Conservation (phyloP, 495 filamentous ascomycete genomes). For the Penicillium chermesinum region DNA sequence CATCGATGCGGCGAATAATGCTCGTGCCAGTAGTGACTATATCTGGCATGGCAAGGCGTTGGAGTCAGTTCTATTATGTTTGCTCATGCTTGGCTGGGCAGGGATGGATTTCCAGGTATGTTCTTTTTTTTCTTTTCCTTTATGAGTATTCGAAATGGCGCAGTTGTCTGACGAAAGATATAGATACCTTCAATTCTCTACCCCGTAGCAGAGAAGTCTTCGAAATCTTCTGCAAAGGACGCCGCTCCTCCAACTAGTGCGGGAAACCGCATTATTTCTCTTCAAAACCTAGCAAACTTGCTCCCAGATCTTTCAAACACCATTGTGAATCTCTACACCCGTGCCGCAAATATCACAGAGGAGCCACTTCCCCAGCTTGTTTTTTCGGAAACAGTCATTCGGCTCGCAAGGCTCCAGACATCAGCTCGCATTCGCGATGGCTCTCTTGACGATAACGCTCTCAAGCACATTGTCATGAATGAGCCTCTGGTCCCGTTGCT, state of each 20-base stretch:
- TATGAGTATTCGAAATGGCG: too few species aligned
- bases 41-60: slow-evolving; percentile 95
- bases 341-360: slow-evolving; percentile 66
- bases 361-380: slow-evolving; percentile 77
- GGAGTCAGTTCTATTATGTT: slow-evolving; percentile 74
- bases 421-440: slow-evolving; percentile 66
- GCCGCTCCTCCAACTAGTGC: slow-evolving; percentile 32
- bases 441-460: slow-evolving; percentile 56
- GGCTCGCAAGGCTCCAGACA: slow-evolving; percentile 69
- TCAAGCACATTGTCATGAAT: slow-evolving; percentile 63
- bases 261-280: slow-evolving; percentile 49
- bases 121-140: too few species aligned
- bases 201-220: slow-evolving; percentile 51
- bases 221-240: slow-evolving; percentile 43
- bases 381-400: slow-evolving; percentile 75
- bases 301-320: slow-evolving; percentile 74
- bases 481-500: slow-evolving; percentile 37
- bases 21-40: slow-evolving; percentile 80
- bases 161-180: too few species aligned
- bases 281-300: slow-evolving; percentile 58
- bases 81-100: slow-evolving; percentile 80
- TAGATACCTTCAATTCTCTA: slow-evolving; percentile 61
- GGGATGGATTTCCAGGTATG: slow-evolving; percentile 80
- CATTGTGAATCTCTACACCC: slow-evolving; percentile 76
- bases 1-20: slow-evolving; percentile 68